Evolutionary conservation across 345 rosid genomes (phyloP).

Genomic region (Laguncularia racemosa): DNA sequence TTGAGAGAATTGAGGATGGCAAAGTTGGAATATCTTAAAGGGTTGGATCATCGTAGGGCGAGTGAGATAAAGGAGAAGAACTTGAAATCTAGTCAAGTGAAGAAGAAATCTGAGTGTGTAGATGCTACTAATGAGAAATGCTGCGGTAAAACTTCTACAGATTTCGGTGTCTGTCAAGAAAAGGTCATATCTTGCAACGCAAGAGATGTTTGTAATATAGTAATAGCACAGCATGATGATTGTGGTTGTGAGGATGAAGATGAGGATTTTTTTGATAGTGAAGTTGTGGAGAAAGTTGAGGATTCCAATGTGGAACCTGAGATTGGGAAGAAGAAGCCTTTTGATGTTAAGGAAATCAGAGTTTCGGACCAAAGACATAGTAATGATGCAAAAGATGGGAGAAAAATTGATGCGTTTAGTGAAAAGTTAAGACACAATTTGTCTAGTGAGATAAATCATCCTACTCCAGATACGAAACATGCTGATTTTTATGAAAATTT

Average conservation of each 20-base stretch:
- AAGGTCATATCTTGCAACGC: slow-evolving; percentile 26
- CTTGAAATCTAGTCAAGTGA: slow-evolving; percentile 9
- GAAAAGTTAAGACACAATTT: slow-evolving; percentile 24
- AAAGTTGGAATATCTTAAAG: slow-evolving; percentile 19
- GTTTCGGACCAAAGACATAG: slow-evolving; percentile 16
- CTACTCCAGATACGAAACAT: slow-evolving; percentile 38
- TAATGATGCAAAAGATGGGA: slow-evolving; percentile 4
- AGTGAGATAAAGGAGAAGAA: neutral
- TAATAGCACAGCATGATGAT: neutral
- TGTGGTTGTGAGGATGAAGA: slow-evolving; percentile 12
- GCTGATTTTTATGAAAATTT: slow-evolving; percentile 33
- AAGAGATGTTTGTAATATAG: slow-evolving; percentile 8
- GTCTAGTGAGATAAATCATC: slow-evolving; percentile 25
- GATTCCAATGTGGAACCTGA: slow-evolving; percentile 23
- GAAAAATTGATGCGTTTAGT: slow-evolving; percentile 23
- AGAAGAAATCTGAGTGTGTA: slow-evolving; percentile 7
- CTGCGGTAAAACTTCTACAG: slow-evolving; percentile 41
- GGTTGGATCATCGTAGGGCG: slow-evolving; percentile 9
- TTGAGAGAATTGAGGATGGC: slow-evolving; percentile 18
- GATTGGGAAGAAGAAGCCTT: slow-evolving; percentile 27
- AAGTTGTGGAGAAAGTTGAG: slow-evolving; percentile 29
- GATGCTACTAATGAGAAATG: neutral
- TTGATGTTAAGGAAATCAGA: slow-evolving; percentile 51
- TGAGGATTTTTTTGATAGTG: slow-evolving; percentile 19
- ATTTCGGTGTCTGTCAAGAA: slow-evolving; percentile 38